A percentile compares a stretch with the other conserved stretches of the same genome.
Conservation (phyloP, 495 filamentous ascomycete species). For the Glonium stellatum region DNA sequence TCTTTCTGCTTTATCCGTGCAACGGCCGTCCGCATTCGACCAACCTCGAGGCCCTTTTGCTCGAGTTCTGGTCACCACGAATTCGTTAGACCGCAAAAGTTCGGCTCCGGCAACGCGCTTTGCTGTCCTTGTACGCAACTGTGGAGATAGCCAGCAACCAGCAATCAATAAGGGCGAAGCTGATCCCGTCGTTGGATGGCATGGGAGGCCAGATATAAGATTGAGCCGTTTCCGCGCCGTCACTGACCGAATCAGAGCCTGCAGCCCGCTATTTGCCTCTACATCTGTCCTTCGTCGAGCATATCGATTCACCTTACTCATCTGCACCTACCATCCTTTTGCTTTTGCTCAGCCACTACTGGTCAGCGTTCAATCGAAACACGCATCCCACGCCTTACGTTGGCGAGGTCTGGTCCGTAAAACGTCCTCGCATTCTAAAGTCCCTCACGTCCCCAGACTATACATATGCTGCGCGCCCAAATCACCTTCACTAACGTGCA, state of each 20-base stretch:
- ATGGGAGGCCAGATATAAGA: constrained; percentile 22
- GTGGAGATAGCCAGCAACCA: constrained; percentile 20
- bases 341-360: constrained; percentile 28
- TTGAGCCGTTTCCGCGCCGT: constrained; percentile 14
- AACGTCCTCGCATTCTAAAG: constrained; percentile 15
- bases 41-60: not conserved
- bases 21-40: constrained; percentile 17
- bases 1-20: constrained; percentile 21
- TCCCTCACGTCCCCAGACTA: constrained; percentile 14
- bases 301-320: not conserved
- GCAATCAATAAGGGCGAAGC: constrained; percentile 7
- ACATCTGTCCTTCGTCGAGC: constrained; percentile 9
- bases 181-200: not conserved
- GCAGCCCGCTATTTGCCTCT: not conserved
- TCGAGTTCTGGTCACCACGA: not conserved
- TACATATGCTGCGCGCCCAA: constrained; percentile 22
- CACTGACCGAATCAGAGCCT: not conserved
- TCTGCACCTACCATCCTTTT: constrained; percentile 5
- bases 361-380: constrained; percentile 8
- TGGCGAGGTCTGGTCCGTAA: constrained; percentile 8
- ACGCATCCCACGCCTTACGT: constrained; percentile 8
- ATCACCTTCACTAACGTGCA: constrained; percentile 23
- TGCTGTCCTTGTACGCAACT: constrained; percentile 21
- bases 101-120: constrained; percentile 19
- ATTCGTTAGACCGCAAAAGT: not conserved